These are phyloP conservation scores for Leishmania tropica DNA, from an alignment of 208 protist species.

Conservation along the genomic window DNA sequence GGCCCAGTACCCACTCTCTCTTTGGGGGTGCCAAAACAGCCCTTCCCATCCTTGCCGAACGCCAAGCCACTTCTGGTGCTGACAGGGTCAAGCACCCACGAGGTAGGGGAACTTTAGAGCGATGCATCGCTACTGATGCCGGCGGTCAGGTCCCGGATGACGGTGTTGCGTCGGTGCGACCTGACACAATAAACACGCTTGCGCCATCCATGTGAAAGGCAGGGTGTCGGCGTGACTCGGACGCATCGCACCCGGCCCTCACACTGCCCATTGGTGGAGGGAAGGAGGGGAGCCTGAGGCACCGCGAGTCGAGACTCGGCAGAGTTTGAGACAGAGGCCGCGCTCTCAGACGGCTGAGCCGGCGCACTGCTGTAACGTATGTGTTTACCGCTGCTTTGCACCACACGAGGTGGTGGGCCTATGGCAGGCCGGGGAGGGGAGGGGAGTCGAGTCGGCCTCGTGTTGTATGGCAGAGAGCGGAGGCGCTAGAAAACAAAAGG, in stretches of 20 bases:
- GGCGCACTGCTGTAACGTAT: no score
- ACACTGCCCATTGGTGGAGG: neutral
- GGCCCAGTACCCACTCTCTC: neutral
- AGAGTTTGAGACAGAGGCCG: neutral
- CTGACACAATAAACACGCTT: neutral
- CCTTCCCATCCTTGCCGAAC: neutral
- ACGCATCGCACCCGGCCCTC: neutral
- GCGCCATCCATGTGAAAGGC: neutral
- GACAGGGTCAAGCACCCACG: neutral
- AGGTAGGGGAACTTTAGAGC: neutral
- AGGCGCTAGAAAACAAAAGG: no score
- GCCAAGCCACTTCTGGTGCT: neutral
- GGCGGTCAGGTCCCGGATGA: no score
- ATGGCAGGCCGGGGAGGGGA: neutral
- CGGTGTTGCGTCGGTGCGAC: neutral
- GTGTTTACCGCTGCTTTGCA: no score
- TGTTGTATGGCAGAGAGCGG: no score
- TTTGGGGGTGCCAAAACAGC: neutral
- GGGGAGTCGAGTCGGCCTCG: no score
- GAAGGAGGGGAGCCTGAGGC: neutral
- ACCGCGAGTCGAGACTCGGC: neutral
- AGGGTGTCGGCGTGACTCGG: neutral
- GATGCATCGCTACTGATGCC: neutral
- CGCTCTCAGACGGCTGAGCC: no score
- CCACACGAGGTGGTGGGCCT: no score